These are phyloP conservation scores for Talaromyces wortmannii DNA, from an alignment of 495 filamentous ascomycete genomes.

Conservation along the genomic window DNA sequence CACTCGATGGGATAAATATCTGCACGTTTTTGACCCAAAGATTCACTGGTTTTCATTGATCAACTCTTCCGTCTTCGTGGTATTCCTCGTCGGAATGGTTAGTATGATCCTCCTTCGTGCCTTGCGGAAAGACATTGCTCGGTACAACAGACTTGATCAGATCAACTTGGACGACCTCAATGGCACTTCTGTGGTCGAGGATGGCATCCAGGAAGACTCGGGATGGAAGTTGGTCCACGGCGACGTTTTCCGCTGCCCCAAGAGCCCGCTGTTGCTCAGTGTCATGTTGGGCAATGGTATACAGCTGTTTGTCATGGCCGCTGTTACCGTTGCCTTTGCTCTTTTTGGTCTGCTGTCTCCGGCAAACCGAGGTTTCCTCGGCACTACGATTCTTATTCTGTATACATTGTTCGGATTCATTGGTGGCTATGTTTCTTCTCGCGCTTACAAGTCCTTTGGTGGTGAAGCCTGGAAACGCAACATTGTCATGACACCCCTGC, in stretches of 20 bases:
- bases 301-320: conserved; percentile 96
- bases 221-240: conserved; percentile 98
- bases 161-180: conserved; percentile 80
- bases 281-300: conserved; percentile 89
- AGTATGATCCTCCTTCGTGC: conserved; percentile 81
- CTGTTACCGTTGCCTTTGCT: conserved; percentile 87
- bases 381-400: conserved; percentile 82
- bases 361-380: conserved; percentile 87
- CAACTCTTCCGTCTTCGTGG: conserved; percentile 88
- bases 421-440: conserved; percentile 83
- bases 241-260: conserved; percentile 89
- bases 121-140: conserved; percentile 85
- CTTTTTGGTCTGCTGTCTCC: conserved; percentile 92
- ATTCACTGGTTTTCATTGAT: conserved; percentile 98
- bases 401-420: conserved; percentile 91
- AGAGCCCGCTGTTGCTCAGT: conserved; percentile 74
- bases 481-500: conserved; percentile 77
- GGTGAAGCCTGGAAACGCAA: conserved; percentile 93
- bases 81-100: conserved; percentile 86
- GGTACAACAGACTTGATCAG: conserved; percentile 89
- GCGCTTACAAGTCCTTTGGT: conserved; percentile 85
- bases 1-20: conserved; percentile 95
- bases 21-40: conserved; percentile 90
- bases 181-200: conserved; percentile 69
- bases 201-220: conserved; percentile 94